phyloP scores from a whole-genome alignment of 108 stramenopile genomes.

The Schizochytrium sp. region DNA sequence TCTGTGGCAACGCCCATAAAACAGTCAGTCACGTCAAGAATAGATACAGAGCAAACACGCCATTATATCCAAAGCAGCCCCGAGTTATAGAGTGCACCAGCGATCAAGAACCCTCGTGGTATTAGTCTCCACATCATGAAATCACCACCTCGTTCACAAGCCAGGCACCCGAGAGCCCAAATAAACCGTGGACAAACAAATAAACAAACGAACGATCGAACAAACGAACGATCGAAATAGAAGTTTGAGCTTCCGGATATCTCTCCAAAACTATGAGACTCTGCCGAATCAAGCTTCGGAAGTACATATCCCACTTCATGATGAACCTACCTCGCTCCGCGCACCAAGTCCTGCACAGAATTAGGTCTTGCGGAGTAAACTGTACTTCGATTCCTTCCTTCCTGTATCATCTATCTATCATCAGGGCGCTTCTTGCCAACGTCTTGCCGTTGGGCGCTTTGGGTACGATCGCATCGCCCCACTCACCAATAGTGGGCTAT shows the following conservation, averaged over 20 bases:
- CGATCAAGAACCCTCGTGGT: not conserved
- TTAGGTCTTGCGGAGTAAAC: too few species aligned
- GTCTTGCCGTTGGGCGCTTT: too few species aligned
- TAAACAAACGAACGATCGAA: constrained; percentile 11
- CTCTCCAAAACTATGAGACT: not conserved
- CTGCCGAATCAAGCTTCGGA: not conserved
- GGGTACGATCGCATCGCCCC: too few species aligned
- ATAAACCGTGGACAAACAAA: not conserved
- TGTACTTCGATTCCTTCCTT: too few species aligned
- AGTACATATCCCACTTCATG: too few species aligned
- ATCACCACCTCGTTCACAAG: not conserved
- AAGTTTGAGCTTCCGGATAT: not conserved
- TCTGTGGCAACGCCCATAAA: too few species aligned
- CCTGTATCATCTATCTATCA: too few species aligned
- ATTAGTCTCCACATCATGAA: not conserved
- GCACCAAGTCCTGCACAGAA: too few species aligned
- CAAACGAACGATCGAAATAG: not conserved
- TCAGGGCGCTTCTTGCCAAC: too few species aligned
- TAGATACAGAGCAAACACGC: not conserved
- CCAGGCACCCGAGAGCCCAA: not conserved
- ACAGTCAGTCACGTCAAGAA: too few species aligned
- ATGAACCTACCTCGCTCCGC: too few species aligned
- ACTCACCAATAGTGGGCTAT: too few species aligned
- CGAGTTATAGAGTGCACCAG: not conserved
- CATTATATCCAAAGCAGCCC: not conserved